These are phyloP conservation scores for Phytophthora sp. DNA, from an alignment of 352 stramenopile genomes.

Conservation along the genomic window DNA sequence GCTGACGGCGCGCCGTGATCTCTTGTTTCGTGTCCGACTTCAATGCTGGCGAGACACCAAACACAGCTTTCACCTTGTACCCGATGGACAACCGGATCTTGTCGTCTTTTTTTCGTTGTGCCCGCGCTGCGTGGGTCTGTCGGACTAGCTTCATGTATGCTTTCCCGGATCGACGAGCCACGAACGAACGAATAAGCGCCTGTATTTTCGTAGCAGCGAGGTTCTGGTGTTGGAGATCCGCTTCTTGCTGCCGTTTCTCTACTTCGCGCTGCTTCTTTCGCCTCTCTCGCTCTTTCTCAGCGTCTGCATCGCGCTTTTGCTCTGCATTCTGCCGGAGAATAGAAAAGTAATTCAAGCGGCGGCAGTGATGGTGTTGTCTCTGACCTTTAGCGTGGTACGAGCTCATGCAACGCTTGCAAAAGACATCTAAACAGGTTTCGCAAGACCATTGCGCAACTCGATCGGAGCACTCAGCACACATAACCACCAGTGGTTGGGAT, in stretches of 20 bases:
- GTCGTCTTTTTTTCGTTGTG: constrained; percentile 54
- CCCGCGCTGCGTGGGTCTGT: constrained; percentile 48
- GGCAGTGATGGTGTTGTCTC: constrained; percentile 56
- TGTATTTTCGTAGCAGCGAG: constrained; percentile 53
- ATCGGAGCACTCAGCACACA: constrained; percentile 63
- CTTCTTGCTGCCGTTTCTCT: constrained; percentile 28
- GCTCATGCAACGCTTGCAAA: constrained; percentile 74
- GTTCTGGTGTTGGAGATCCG: constrained; percentile 23
- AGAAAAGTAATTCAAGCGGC: constrained; percentile 74
- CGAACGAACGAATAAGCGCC: constrained; percentile 42
- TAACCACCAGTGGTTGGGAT: constrained; percentile 61
- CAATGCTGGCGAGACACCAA: constrained; percentile 45
- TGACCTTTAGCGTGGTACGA: constrained; percentile 62
- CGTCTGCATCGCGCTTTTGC: constrained; percentile 39
- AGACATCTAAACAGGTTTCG: constrained; percentile 63
- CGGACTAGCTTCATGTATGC: constrained; percentile 60
- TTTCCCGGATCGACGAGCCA: constrained; percentile 41
- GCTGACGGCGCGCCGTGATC: constrained; percentile 34
- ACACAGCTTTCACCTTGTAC: constrained; percentile 49
- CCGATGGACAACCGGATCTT: constrained; percentile 40
- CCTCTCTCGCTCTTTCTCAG: constrained; percentile 43
- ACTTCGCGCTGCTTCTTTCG: constrained; percentile 34
- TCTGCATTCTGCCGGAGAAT: constrained; percentile 60
- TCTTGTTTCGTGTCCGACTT: constrained; percentile 72
- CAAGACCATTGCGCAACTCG: constrained; percentile 74